phyloP scores from a whole-genome alignment of 805 yeast species.

The Cyberlindnera sargentensis region DNA sequence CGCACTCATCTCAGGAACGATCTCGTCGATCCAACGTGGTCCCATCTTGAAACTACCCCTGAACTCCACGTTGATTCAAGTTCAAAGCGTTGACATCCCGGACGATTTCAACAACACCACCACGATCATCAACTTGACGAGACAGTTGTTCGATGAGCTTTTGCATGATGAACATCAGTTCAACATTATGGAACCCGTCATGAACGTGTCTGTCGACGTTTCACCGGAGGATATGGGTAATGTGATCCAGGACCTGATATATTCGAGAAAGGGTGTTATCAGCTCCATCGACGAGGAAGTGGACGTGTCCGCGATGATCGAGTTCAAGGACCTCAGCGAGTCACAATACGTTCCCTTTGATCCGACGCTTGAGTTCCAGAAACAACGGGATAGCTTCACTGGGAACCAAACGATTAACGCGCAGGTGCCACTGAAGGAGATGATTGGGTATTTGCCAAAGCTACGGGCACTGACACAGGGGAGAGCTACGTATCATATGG shows the following conservation, averaged over 20 bases:
- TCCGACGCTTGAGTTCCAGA: constrained; percentile 39
- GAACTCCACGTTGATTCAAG: constrained; percentile 49
- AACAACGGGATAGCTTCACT: constrained; percentile 16
- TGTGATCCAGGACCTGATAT: constrained; percentile 78
- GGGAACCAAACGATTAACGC: constrained; percentile 56
- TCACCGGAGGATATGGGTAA: constrained; percentile 70
- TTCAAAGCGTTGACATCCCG: constrained; percentile 46
- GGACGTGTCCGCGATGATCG: constrained; percentile 29
- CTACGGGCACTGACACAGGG: constrained; percentile 86
- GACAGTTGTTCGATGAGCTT: constrained; percentile 38
- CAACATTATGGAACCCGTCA: constrained; percentile 77
- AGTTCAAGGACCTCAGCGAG: constrained; percentile 53
- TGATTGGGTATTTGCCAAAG: constrained; percentile 81
- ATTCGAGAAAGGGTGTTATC: constrained; percentile 71
- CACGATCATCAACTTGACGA: constrained; percentile 37
- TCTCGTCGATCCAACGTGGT: constrained; percentile 59
- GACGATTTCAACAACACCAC: constrained; percentile 35
- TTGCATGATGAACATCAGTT: constrained; percentile 28
- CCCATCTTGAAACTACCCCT: constrained; percentile 48
- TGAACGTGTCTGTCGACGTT: constrained; percentile 65
- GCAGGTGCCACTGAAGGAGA: constrained; percentile 75
- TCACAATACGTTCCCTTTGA: constrained; percentile 71
- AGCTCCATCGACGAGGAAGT: constrained; percentile 61
- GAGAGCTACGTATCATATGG: constrained; percentile 77
- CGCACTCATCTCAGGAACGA: constrained; percentile 49